Base-by-base conservation (phyloP, 108 stramenopile genomes). In the Fistulifera pelliculosa region DNA sequence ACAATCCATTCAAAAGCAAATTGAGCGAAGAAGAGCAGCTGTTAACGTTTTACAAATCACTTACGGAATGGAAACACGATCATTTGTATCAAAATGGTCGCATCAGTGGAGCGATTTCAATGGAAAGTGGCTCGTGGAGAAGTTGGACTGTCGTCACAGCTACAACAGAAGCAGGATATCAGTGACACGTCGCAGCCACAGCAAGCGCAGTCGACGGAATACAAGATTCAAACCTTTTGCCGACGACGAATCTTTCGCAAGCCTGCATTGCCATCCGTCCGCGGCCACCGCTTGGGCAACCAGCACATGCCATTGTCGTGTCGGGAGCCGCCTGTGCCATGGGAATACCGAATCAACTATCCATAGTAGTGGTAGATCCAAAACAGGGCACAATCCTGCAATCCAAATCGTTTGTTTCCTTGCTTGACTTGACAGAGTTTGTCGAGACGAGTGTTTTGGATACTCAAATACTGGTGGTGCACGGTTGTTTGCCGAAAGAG, bases 51-150 rank as follows among this genome's bases (percentile, higher is more conserved):
- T 59, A n/a, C 41, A 54, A 80, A 49, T 43, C 54, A 49, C 16
- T 44, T 13, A 72, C 70, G 8, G 53, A 41, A 52, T 80, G 79
- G 79, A 69, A 60, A 0, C 52, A 64, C 0, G 55, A 45, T 27
- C 59, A 75, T 39, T 56, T 41, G 31, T 73, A 76, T 52, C 55
- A 59, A 23, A 23, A 64, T 41, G 80, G 80, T 4, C 65, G 80
- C 6, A 69, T 82, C 16, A 81, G 79, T 62, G 89, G 89, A 38
- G 77, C 78, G 17, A 41, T 73, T 8, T n/a, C 78, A 55, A 6
- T 91, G 89, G 89, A 91, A 80, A 56, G 44, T 60, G 23, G 54
- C 79, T 8, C 71, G 89, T 6, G 54, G 60, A 38, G 88, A 90
- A 68, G 61, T 64, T 50, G 88, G 88, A 17, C 40, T 48, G 12